These are phyloP conservation scores for Plasmodium coatneyi DNA, from an alignment of 169 alveolate genomes.

Conservation along the genomic window DNA sequence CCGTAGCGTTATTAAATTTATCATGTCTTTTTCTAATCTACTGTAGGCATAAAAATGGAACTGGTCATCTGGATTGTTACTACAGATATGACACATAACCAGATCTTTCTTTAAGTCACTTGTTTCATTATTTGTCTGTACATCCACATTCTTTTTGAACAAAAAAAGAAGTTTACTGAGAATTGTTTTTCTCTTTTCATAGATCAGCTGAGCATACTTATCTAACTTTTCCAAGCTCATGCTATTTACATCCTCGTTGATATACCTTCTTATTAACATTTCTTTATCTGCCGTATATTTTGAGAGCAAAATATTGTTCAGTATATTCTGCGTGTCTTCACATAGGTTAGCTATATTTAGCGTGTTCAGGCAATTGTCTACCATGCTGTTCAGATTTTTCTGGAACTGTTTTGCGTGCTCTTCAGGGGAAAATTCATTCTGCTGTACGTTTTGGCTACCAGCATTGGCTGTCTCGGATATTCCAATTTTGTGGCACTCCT, in stretches of 20 bases:
- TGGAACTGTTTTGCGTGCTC: conserved; percentile 40
- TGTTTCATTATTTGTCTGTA: conserved; percentile 69
- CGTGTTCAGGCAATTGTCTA: conserved; percentile 31
- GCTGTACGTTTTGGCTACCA: not conserved
- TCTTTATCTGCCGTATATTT: conserved; percentile 69
- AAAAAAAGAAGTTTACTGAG: conserved; percentile 39
- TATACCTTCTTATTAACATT: conserved; percentile 32
- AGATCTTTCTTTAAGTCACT: conserved; percentile 71
- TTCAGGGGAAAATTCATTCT: not conserved
- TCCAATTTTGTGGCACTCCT: not conserved
- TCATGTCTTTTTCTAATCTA: conserved; percentile 71
- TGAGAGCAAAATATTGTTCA: conserved; percentile 35
- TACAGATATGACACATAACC: conserved; percentile 73
- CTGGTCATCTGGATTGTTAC: conserved; percentile 74
- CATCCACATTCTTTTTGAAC: conserved; percentile 63
- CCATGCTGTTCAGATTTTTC: conserved; percentile 31
- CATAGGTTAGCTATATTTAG: conserved; percentile 15
- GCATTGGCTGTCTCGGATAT: not conserved
- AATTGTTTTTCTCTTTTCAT: conserved; percentile 49
- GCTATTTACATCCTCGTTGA: conserved; percentile 42
- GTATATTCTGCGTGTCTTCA: conserved; percentile 57
- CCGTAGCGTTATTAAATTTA: conserved; percentile 66
- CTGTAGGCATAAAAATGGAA: conserved; percentile 76
- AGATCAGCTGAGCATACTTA: conserved; percentile 23
- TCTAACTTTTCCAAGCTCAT: conserved; percentile 63